These are phyloP conservation scores for Edaphochlamys debaryana DNA, from an alignment of 139 green algal genomes.

Conservation along the genomic window DNA sequence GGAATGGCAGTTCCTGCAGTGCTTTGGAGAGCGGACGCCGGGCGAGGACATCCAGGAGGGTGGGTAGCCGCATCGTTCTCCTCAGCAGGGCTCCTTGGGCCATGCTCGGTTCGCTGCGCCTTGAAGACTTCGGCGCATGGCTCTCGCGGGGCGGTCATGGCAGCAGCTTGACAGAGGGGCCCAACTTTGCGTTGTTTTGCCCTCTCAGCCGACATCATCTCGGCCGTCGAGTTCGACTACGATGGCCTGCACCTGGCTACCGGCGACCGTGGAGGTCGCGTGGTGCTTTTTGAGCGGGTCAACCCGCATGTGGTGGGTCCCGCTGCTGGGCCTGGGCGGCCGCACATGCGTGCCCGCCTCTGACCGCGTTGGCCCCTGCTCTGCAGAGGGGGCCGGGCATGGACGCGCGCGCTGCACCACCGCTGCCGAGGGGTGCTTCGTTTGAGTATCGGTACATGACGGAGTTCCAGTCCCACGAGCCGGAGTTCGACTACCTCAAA, in stretches of 20 bases:
- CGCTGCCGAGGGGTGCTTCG: slow-evolving; percentile 46
- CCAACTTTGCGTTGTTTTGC: too few relatives aligned
- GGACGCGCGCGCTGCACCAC: slow-evolving; percentile 56
- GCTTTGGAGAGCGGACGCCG: slow-evolving; percentile 94
- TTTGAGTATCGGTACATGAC: slow-evolving; percentile 97
- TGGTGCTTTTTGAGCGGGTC: slow-evolving; percentile 97
- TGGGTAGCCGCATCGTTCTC: too few relatives aligned
- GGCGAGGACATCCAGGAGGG: slow-evolving; percentile 97
- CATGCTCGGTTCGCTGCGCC: too few relatives aligned
- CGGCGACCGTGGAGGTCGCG: slow-evolving; percentile 93
- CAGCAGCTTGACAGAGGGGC: too few relatives aligned
- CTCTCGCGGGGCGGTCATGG: too few relatives aligned
- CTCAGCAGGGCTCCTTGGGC: too few relatives aligned
- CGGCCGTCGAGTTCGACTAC: slow-evolving; percentile 96
- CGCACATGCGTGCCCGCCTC: slow-evolving; percentile 19
- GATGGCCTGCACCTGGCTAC: slow-evolving; percentile 94
- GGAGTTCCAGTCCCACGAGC: slow-evolving; percentile 99
- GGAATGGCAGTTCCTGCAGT: slow-evolving; percentile 96
- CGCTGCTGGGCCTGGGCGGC: slow-evolving; percentile 2
- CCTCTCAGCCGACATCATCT: slow-evolving; percentile 98
- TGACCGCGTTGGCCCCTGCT: background rate
- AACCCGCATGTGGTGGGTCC: slow-evolving; percentile 56
- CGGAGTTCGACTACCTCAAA: slow-evolving; percentile 99
- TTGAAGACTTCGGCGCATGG: too few relatives aligned
- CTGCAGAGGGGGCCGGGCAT: slow-evolving; percentile 54